Conservation (phyloP, 2,329 filamentous ascomycete genomes). For the Dactylellina parvicollis region DNA sequence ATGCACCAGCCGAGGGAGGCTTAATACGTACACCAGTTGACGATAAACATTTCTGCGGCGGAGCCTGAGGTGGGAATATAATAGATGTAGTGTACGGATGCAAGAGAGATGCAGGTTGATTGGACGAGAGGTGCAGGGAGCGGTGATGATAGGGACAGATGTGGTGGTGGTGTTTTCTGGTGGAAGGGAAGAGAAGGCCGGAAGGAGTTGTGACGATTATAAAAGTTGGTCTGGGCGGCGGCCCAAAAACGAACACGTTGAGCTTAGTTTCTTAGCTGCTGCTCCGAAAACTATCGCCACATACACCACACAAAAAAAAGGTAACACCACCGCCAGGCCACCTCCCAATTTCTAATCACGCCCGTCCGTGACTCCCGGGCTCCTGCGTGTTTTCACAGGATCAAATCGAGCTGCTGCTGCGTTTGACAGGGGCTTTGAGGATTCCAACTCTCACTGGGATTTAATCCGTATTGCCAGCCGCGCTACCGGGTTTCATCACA, state of each 20-base stretch:
- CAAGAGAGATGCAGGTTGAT: constrained; percentile 10
- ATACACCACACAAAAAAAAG: constrained; percentile 23
- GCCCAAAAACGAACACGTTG: constrained; percentile 43
- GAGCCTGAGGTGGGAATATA: neutral
- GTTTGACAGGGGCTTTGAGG: neutral
- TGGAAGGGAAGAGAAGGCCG: constrained; percentile 22
- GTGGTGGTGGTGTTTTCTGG: constrained; percentile 34
- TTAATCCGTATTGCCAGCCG: too few relatives aligned
- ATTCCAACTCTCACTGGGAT: too few relatives aligned
- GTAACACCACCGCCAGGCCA: constrained; percentile 36
- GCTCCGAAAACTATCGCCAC: constrained; percentile 28
- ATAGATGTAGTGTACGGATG: neutral
- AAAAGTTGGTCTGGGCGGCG: constrained; percentile 36
- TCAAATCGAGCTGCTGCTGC: too few relatives aligned
- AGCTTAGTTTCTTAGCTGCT: constrained; percentile 43
- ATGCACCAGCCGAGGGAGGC: constrained; percentile 47
- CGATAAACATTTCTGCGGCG: constrained; percentile 78
- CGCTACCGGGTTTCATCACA: neutral
- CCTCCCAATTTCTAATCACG: too few relatives aligned
- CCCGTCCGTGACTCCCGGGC: neutral
- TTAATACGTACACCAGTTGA: constrained; percentile 85
- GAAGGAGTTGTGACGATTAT: constrained; percentile 49
- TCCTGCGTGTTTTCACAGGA: too few relatives aligned
- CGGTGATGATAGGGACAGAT: constrained; percentile 58
- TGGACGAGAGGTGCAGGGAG: constrained; percentile 39